Conservation (phyloP, 495 filamentous ascomycete genomes). For the Aspergillus diversus region DNA sequence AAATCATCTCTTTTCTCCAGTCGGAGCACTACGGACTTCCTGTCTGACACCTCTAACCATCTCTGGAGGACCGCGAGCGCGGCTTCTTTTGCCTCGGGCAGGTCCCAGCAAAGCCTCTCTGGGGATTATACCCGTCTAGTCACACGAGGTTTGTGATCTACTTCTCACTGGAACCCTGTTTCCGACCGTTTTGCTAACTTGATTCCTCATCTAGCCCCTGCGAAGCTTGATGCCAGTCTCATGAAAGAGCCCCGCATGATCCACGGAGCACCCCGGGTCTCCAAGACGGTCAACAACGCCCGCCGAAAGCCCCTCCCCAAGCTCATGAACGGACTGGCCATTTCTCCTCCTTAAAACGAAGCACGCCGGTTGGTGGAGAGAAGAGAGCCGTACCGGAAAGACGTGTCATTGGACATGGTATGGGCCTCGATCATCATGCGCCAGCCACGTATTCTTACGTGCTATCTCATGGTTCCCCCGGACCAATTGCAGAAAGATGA, state of each 20-base stretch:
- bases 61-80: slow-evolving; percentile 90
- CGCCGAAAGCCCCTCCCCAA: slow-evolving; percentile 76
- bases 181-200: slow-evolving; percentile 21
- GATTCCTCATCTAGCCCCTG: slow-evolving; percentile 59
- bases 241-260: slow-evolving; percentile 88
- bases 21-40: slow-evolving; percentile 65
- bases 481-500: slow-evolving; percentile 14
- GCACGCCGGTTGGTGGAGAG: slow-evolving; percentile 26
- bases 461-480: slow-evolving; percentile 11
- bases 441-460: slow-evolving; percentile 21
- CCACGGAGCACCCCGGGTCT: slow-evolving; percentile 70
- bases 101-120: slow-evolving; percentile 59
- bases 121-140: slow-evolving; percentile 64
- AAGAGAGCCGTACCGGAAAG: slow-evolving; percentile 18
- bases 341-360: slow-evolving; percentile 43
- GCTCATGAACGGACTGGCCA: slow-evolving; percentile 59
- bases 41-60: slow-evolving; percentile 86
- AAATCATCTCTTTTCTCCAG: slow-evolving; percentile 55
- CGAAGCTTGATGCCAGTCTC: slow-evolving; percentile 79
- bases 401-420: slow-evolving; percentile 19
- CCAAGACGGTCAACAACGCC: slow-evolving; percentile 60
- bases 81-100: slow-evolving; percentile 65
- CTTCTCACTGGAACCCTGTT: slow-evolving; percentile 11
- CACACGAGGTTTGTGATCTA: slow-evolving; percentile 56
- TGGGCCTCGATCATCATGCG: slow-evolving; percentile 7